These are phyloP conservation scores for Paramecium caudatum DNA, from an alignment of 73 alveolate species.

Conservation along the genomic window DNA sequence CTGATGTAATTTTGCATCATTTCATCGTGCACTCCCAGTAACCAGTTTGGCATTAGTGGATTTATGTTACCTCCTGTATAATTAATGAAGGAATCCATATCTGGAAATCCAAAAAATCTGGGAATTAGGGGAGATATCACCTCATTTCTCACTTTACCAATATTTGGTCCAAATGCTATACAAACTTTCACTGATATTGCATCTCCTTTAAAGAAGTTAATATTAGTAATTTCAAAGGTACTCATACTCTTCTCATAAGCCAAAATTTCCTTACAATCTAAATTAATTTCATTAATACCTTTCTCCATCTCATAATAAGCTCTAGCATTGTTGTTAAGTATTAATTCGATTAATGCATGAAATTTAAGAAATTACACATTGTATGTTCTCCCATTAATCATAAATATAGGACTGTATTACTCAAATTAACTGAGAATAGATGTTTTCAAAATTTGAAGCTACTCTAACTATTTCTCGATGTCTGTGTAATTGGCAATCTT, in stretches of 20 bases:
- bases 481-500: neutral
- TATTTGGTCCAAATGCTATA: slow-evolving; percentile 59
- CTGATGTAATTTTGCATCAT: slow-evolving; percentile 57
- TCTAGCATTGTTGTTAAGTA: slow-evolving; percentile 19
- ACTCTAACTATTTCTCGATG: neutral
- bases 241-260: slow-evolving; percentile 45
- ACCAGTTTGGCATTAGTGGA: slow-evolving; percentile 38
- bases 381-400: slow-evolving; percentile 28
- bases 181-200: slow-evolving; percentile 32
- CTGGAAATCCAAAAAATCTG: slow-evolving; percentile 21
- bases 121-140: slow-evolving; percentile 9
- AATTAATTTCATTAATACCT: neutral
- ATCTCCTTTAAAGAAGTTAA: slow-evolving; percentile 30
- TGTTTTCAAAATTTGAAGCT: neutral
- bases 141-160: slow-evolving; percentile 21
- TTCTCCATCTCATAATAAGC: slow-evolving; percentile 54
- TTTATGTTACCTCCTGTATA: slow-evolving; percentile 22
- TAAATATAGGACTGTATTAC: neutral
- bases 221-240: slow-evolving; percentile 44
- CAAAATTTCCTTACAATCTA: slow-evolving; percentile 41
- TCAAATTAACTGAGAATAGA: neutral
- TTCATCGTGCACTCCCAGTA: slow-evolving; percentile 48
- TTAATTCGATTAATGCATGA: neutral
- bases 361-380: slow-evolving; percentile 45
- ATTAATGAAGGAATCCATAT: neutral